Conservation (phyloP, 2,329 filamentous ascomycete species). For the Penicillium sp. region DNA sequence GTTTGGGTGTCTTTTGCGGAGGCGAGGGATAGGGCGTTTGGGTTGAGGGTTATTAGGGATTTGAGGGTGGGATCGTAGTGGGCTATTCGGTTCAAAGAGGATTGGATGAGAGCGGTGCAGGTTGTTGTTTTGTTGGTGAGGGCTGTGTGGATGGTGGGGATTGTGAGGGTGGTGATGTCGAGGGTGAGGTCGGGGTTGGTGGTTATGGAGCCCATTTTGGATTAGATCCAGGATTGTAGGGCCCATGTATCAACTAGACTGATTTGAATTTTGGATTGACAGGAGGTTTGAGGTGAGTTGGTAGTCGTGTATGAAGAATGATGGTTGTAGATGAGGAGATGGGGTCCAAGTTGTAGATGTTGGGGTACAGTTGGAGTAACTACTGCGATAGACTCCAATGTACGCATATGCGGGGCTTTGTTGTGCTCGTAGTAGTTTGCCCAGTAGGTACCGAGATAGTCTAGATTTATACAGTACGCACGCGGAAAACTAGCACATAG, state of each 20-base stretch:
- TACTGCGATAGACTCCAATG: not conserved
- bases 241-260: too few species aligned
- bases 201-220: not conserved
- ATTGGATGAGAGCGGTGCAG: constrained; percentile 57
- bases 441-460: too few species aligned
- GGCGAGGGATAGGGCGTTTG: constrained; percentile 51
- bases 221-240: not conserved
- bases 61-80: constrained; percentile 60
- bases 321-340: not conserved
- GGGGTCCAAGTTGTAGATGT: not conserved
- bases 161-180: constrained; percentile 55
- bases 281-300: not conserved
- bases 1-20: constrained; percentile 50
- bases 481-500: not conserved
- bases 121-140: constrained; percentile 56
- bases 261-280: too few species aligned
- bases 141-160: constrained; percentile 58
- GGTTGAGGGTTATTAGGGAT: constrained; percentile 58
- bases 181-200: not conserved
- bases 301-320: too few species aligned
- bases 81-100: constrained; percentile 61
- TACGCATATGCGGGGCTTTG: not conserved
- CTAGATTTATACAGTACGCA: not conserved
- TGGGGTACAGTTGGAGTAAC: not conserved
- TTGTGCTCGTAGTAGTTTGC: not conserved